Base-by-base conservation (phyloP, 2,329 filamentous ascomycete species). In the Escovopsis sp. region DNA sequence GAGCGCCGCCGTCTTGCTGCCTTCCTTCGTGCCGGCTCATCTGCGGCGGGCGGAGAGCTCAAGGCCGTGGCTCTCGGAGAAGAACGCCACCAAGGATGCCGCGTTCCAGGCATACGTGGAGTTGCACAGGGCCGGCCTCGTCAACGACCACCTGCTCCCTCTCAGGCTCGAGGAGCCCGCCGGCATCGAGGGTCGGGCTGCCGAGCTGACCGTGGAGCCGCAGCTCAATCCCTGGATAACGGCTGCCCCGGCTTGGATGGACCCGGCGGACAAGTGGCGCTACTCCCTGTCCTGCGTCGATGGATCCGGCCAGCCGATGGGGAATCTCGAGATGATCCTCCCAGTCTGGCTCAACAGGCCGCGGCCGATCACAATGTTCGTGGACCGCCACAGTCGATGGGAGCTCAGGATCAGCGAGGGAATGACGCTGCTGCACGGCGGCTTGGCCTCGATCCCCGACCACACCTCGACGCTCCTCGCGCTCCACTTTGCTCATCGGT, bases 91-190 rank as follows among this genome's bases (percentile, higher is more conserved):
- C 49, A 85, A 82, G 53, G 89, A 95, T 57, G 85, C 81, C 1
- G 82, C 85, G 0, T 91, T 94, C 46, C 74, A 84, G 52, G 84
- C 87, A 1, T 94, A 88, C 53, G 61, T 74, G 16, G 67, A 67
- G 5, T 66, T 96, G 0, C 78, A 89, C 53, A 51, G 72, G 7
- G 79, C 73, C 24, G 81, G 81, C 0, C 64, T 95, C 5, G 60
- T 96, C 1, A 87, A 84, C 46, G 74, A 93, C 12, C 70, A 94
- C 50, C 61, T 95, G 0, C 66, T 94, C 34, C 89, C 89, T 8
- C 62, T 70, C 12, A 59, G 58, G 41, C 58, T 64, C 9, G 57
- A 65, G 2, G 63, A 65, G n/a, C 48, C 60, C 8, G 51, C 59
- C 2, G 61, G 58, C 0, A 49, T 68, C 1, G 61, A 67, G 30